Base-by-base conservation (phyloP, 2,329 filamentous ascomycete genomes). In the Bipolaris zeicola region DNA sequence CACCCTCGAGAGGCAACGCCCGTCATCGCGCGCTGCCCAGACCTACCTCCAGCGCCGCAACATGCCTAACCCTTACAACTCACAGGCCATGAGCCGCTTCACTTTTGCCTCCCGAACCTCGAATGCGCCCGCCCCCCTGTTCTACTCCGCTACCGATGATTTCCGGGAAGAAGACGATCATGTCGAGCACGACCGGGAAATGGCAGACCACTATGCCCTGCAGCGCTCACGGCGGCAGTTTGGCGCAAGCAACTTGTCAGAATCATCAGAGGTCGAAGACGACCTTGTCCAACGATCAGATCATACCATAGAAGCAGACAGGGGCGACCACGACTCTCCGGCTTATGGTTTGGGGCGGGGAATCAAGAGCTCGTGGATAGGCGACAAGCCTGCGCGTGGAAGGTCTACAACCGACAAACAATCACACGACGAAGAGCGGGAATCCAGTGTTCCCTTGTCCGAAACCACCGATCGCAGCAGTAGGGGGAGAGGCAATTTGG, bases 131-230 rank as follows among this genome's bases (percentile, higher is more conserved):
- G 93, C 94, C 8, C 95, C 95, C 52, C 82, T 99, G n/a, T 98
- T 99, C 76, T 92, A 95, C 77, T 96, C 92, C 70, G 88, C 91
- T 4, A 86, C 92, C 14, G 92, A 96, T 74, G 92, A 96, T 71
- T 95, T 96, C 63, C 87, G 90, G 60, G 93, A 97, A 76, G 91
- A 96, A 71, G 93, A 97, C 62, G 94, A 98, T 60, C 93, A 95
- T 73, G 89, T 91, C 67, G 92, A 96, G 76, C 88, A 91, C 67
- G 91, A 96, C 67, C 83, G 92, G 51, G 94, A 98, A 72, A 91
- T 94, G 33, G 92, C 92, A n/a, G 95, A 98, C 77, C 88, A 95
- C 64, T 96, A 93, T 77, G 94, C 94, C 5, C 81, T 99, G 55
- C 93, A 98, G 76, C 85, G 89, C 66, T 98, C 94, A 63, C 86